Percentiles rank a stretch among this genome's conserved stretches.
phyloP scores from a whole-genome alignment of 2,329 filamentous ascomycete genomes.

The Mariannaea sp. region DNA sequence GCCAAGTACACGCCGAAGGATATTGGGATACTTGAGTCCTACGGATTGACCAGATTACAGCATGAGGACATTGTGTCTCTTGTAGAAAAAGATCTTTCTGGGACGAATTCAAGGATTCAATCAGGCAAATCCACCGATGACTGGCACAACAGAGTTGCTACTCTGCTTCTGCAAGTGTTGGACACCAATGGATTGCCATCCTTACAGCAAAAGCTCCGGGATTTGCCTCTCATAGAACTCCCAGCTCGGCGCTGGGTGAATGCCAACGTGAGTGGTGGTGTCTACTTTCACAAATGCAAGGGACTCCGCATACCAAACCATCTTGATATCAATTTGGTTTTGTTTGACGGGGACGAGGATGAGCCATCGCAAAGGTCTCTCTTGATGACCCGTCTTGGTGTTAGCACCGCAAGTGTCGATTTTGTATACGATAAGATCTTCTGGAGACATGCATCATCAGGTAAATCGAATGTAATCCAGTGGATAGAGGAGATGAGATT shows the following conservation, averaged over 20 bases:
- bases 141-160: not conserved
- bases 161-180: not conserved
- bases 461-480: no score
- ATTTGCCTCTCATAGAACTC: not conserved
- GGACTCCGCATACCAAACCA: not conserved
- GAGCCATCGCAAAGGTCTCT: no score
- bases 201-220: not conserved
- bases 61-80: not conserved
- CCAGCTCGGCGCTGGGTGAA: not conserved
- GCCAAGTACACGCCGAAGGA: slow-evolving; percentile 16
- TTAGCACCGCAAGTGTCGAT: not conserved
- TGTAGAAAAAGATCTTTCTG: not conserved
- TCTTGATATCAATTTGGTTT: not conserved
- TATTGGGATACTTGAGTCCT: no score
- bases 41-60: no score
- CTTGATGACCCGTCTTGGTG: not conserved
- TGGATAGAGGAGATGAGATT: no score
- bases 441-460: not conserved
- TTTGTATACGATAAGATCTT: not conserved
- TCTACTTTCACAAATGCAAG: not conserved
- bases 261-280: not conserved
- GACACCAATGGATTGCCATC: not conserved
- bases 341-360: no score
- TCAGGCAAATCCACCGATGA: not conserved
- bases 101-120: not conserved